phyloP scores from a whole-genome alignment of 2,329 filamentous ascomycete species.

The Aspergillus spinulosporus region DNA sequence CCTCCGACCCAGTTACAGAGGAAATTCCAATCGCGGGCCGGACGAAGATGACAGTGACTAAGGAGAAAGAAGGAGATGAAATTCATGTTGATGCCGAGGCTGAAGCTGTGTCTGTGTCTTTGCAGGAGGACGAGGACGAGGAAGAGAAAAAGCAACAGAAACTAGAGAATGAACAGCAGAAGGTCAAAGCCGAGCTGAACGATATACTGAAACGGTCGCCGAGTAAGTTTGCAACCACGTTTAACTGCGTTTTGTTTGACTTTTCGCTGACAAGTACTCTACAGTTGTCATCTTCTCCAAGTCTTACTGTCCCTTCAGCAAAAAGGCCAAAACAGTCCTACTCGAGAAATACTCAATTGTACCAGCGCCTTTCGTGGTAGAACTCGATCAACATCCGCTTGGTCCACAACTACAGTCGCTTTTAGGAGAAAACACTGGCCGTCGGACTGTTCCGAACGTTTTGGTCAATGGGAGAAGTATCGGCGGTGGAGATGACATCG shows the following conservation, averaged over 20 bases:
- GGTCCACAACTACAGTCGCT: slow-evolving; percentile 71
- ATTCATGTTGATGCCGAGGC: background rate
- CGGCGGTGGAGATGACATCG: slow-evolving; percentile 85
- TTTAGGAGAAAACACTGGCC: slow-evolving; percentile 71
- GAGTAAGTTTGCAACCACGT: slow-evolving; percentile 55
- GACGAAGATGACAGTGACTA: slow-evolving; percentile 51
- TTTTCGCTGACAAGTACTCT: background rate
- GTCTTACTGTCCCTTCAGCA: slow-evolving; percentile 84
- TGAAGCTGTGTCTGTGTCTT: background rate
- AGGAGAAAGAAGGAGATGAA: slow-evolving; percentile 39
- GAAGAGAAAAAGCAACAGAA: slow-evolving; percentile 49
- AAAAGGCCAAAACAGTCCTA: slow-evolving; percentile 79
- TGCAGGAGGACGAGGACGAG: slow-evolving; percentile 37
- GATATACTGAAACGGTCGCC: slow-evolving; percentile 80
- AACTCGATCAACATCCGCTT: slow-evolving; percentile 79
- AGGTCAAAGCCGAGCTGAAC: slow-evolving; percentile 70
- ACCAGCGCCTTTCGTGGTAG: slow-evolving; percentile 81
- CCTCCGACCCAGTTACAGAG: slow-evolving; percentile 22
- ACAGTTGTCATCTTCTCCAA: slow-evolving; percentile 95
- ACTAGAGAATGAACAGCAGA: slow-evolving; percentile 43
- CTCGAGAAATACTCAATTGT: slow-evolving; percentile 81
- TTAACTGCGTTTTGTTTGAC: background rate
- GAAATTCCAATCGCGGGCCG: slow-evolving; percentile 56
- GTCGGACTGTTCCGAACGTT: slow-evolving; percentile 87
- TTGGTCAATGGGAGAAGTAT: slow-evolving; percentile 85